Evolutionary conservation across 768 basidiomycete genomes (phyloP).

Genomic region (Hirschioporus abietinus): DNA sequence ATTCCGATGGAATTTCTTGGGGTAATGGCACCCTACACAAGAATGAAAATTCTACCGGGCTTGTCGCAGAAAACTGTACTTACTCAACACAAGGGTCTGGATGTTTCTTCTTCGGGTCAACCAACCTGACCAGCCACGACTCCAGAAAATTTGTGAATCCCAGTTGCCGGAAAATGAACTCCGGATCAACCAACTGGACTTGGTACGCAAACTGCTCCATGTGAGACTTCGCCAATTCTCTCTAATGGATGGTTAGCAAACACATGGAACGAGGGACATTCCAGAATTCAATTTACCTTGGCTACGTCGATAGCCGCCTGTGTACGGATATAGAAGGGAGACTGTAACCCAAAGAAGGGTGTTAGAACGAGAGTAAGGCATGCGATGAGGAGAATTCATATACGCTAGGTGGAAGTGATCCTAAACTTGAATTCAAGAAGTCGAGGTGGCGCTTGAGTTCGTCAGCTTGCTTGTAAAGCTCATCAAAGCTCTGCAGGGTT

Average conservation of each 20-base stretch:
- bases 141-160: constrained; percentile 88
- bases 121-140: constrained; percentile 89
- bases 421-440: constrained; percentile 38
- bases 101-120: constrained; percentile 74
- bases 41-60: constrained; percentile 1
- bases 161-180: constrained; percentile 70
- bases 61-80: constrained; percentile 22
- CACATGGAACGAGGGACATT: constrained; percentile 3
- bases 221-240: constrained; percentile 63
- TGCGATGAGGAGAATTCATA: background rate
- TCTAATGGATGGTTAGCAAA: constrained; percentile 29
- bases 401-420: background rate
- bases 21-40: constrained; percentile 75
- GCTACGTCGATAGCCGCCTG: constrained; percentile 72
- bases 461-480: constrained; percentile 67
- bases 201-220: constrained; percentile 77
- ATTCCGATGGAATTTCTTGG: constrained; percentile 75
- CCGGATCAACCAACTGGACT: constrained; percentile 83
- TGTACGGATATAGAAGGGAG: constrained; percentile 67
- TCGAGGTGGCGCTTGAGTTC: constrained; percentile 77
- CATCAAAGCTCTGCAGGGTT: constrained; percentile 72
- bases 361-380: background rate
- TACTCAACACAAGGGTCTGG: constrained; percentile 67
- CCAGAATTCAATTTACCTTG: constrained; percentile 44
- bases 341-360: constrained; percentile 33